These are phyloP conservation scores for Malus orientalis DNA, from an alignment of 306 rosid genomes.

Conservation along the genomic window DNA sequence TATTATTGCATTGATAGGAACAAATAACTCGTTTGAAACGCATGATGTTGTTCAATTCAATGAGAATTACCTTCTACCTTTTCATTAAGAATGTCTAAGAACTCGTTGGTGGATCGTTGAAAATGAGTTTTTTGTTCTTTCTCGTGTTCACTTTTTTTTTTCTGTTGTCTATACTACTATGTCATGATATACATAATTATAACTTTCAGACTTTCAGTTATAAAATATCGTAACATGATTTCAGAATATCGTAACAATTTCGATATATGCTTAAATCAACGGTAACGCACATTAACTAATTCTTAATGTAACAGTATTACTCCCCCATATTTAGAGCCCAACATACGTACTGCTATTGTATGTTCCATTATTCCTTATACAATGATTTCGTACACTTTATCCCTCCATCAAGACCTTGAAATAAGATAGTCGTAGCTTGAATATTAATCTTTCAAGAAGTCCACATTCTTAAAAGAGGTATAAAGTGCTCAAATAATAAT, in stretches of 20 bases:
- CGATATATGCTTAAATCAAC: background rate
- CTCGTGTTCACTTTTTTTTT: too few species aligned
- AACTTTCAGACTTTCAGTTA: too few species aligned
- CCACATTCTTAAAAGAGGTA: constrained; percentile 21
- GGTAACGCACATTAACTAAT: background rate
- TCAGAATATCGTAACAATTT: background rate
- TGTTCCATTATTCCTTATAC: background rate
- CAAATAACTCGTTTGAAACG: fast-evolving
- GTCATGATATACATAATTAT: background rate
- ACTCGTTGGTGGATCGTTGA: too few species aligned
- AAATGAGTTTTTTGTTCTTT: too few species aligned
- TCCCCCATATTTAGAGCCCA: background rate
- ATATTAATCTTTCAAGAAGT: constrained; percentile 16
- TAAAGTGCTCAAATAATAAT: constrained; percentile 32
- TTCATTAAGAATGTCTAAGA: too few species aligned
- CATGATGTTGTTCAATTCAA: too few species aligned
- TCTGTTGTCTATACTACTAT: too few species aligned
- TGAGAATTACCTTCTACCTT: too few species aligned
- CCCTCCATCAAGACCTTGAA: constrained; percentile 13
- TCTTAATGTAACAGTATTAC: too few species aligned
- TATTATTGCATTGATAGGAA: too few species aligned
- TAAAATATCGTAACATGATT: background rate
- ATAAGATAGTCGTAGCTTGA: constrained; percentile 15
- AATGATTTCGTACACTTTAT: constrained; percentile 20
- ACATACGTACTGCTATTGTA: background rate